These are phyloP conservation scores for Colletotrichum trifolii DNA, from an alignment of 2,329 filamentous ascomycete genomes.

Conservation along the genomic window DNA sequence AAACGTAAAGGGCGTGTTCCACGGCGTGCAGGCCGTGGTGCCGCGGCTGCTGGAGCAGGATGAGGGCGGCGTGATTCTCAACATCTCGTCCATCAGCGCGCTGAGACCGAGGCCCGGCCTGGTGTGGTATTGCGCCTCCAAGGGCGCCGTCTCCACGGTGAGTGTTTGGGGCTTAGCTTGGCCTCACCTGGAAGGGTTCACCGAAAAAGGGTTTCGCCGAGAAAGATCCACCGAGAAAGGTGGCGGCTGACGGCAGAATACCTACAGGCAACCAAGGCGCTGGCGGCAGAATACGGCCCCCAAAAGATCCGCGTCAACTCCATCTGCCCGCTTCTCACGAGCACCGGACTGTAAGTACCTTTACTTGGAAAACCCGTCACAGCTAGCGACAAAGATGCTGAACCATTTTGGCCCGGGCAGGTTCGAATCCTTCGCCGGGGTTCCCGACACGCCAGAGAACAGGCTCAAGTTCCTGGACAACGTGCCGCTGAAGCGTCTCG, in stretches of 20 bases:
- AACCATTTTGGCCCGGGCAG: background rate
- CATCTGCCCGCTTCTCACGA: slow-evolving; percentile 75
- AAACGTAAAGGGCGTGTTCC: slow-evolving; percentile 75
- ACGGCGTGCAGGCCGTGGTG: slow-evolving; percentile 62
- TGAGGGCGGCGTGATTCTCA: slow-evolving; percentile 76
- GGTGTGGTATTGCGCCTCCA: slow-evolving; percentile 78
- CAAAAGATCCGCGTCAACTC: slow-evolving; percentile 79
- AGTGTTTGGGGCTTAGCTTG: background rate
- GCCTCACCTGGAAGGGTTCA: too few species aligned
- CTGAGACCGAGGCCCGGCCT: slow-evolving; percentile 69
- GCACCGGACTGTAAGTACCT: slow-evolving; percentile 66
- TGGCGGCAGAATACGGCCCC: slow-evolving; percentile 79
- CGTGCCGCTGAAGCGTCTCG: slow-evolving; percentile 28
- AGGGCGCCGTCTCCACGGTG: slow-evolving; percentile 70
- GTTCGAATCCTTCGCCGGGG: slow-evolving; percentile 64
- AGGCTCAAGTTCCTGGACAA: slow-evolving; percentile 50
- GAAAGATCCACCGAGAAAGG: too few species aligned
- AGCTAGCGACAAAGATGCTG: background rate
- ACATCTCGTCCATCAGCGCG: slow-evolving; percentile 82
- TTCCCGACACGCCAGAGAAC: slow-evolving; percentile 72
- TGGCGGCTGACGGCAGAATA: background rate
- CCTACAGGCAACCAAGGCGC: slow-evolving; percentile 56
- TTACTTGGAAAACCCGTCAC: too few species aligned
- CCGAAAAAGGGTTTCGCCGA: too few species aligned
- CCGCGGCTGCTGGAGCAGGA: slow-evolving; percentile 69